Conservation (phyloP, 306 rosid genomes). For the Medicago arabica region DNA sequence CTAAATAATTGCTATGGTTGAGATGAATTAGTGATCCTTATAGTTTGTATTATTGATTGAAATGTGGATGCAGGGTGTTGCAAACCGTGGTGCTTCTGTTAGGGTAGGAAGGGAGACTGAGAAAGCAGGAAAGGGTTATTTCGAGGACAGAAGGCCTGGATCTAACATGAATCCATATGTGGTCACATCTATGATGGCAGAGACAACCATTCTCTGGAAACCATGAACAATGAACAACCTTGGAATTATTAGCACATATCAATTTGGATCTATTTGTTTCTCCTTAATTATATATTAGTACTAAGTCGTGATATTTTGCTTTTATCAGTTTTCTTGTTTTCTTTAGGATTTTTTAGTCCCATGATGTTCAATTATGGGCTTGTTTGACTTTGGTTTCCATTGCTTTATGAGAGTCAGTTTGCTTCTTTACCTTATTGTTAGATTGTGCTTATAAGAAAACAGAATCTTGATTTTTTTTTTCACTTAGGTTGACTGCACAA, state of each 20-base stretch:
- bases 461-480: no score
- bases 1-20: neutral
- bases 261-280: conserved; percentile 3
- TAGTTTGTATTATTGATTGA: neutral
- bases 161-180: conserved; percentile 97
- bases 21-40: neutral
- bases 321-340: neutral
- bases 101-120: conserved; percentile 95
- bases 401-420: neutral
- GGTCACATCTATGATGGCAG: conserved; percentile 90
- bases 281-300: neutral
- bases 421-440: neutral
- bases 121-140: conserved; percentile 87
- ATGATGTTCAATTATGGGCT: neutral
- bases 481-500: no score
- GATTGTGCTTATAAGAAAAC: no score
- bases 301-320: neutral
- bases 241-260: neutral
- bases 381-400: conserved; percentile 7
- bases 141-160: conserved; percentile 92
- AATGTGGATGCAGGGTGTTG: conserved; percentile 72
- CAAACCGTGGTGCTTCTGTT: conserved; percentile 91
- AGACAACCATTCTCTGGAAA: conserved; percentile 87
- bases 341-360: neutral
- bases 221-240: conserved; percentile 58